Base-by-base conservation (phyloP, 495 filamentous ascomycete species). In the Aspergillus funiculosus region DNA sequence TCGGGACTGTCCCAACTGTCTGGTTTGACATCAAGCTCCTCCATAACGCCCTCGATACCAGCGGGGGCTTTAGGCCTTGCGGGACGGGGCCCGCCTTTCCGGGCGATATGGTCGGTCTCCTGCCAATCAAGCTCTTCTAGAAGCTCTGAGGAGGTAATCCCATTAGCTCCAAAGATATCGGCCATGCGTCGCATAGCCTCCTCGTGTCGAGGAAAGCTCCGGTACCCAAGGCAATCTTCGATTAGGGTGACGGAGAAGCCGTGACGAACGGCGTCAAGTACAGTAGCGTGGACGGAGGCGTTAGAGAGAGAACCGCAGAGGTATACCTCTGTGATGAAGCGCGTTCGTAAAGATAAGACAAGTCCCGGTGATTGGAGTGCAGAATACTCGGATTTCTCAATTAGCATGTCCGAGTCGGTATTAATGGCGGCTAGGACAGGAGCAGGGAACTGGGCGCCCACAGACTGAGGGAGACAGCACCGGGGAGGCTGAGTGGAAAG, bases 261-360 rank as follows among this genome's bases (percentile, higher is more conserved):
- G 60, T 95, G 83, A 11, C 80, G 78, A 0, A 86, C 91, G 1
- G 92, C 92, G 56, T 96, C 92, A 36, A 94, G 69, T 17, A 89
- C 91, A 1, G 92, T 98, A 6, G 92, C 92, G 57, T 89, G 92
- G 21, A 97, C 81, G 17, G 89, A 89, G 21, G 88, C 72, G 60
- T 96, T 96, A 10, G 86, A 89, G 26, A 91, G 69, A n/a, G 85
- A 78, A 9, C 92, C 92, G 54, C 89, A 95, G 4, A 98, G 75
- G 58, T 86, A 96, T n/a, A 98, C 64, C 56, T 95, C 85, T 1
- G 89, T 96, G 31, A 96, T 78, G 31, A 98, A 81, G 15, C 79
- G 83, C 4, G 79, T 77, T 10, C 89, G 81, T 35, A 95, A 69
- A 6, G 77, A 74, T 28, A 82, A 67, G 17, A 96, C 74, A 11